Evolutionary conservation across 345 rosid species (phyloP), one percentile per base, ranked within the genome.

Genomic region (Arabidopsis arenosa): DNA sequence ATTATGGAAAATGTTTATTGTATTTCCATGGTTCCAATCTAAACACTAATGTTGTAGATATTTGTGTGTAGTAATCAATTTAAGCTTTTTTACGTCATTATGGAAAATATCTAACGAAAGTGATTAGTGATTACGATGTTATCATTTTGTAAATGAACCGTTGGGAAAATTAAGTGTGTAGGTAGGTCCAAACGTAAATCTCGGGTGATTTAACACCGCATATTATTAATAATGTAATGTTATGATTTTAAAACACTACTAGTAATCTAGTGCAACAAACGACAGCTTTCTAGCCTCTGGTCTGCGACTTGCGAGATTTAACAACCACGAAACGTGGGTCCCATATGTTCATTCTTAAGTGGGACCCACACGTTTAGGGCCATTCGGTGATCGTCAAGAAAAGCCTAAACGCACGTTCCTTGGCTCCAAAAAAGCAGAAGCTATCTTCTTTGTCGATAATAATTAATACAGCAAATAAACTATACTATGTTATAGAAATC

Each of bases 361-460:
- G 3, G 65, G 59, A 61, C 69, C 75, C 64, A 43, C 35, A 54
- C 75, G 63, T 68, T 10, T 66, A 51, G 48, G 30, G 56, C 56
- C 63, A 76, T 62, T 54, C 70, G 39, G 74, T 68, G 79, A 37
- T 44, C 56, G 48, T 51, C 52, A 30, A 37, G 51, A 35, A 57
- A 66, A 39, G 53, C 61, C 41, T 75, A 26, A 48, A 26, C 60
- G 69, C 79, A 75, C 74, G 79, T 68, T 69, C 75, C 48, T 43
- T 1, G 41, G 5, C 58, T 17, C 67, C 17, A 21, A 4, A 10
- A 47, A 75, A 57, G 54, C 61, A 75, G 30, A 75, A 58, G 44
- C 40, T 45, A 36, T 23, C 57, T 65, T 43, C 65, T 64, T 21
- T 33, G 32, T 64, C 28, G 6, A 18, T 71, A 28, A 28, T 23